phyloP scores from a whole-genome alignment of 2,329 filamentous ascomycete species.

The Aphanoascus verrucosus region DNA sequence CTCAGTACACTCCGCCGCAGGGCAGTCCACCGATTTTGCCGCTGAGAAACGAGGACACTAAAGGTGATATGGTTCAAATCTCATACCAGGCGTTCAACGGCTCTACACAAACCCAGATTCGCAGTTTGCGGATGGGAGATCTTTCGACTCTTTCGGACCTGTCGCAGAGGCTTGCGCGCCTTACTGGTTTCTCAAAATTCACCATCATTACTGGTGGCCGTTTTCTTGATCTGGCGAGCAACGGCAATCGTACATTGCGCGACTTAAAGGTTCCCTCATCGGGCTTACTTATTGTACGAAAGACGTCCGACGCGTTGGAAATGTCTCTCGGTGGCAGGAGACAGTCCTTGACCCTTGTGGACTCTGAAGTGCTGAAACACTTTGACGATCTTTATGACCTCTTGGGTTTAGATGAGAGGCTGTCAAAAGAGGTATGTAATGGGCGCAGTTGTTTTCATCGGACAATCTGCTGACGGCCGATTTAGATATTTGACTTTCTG shows the following conservation, averaged over 20 bases:
- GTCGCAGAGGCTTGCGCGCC: slow-evolving; percentile 53
- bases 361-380: slow-evolving; percentile 68
- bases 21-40: slow-evolving; percentile 51
- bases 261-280: slow-evolving; percentile 53
- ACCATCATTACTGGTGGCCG: slow-evolving; percentile 60
- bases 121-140: slow-evolving; percentile 54
- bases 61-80: slow-evolving; percentile 55
- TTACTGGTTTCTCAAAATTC: slow-evolving; percentile 66
- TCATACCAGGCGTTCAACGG: slow-evolving; percentile 66
- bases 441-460: background rate
- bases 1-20: slow-evolving; percentile 51
- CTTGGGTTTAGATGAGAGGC: slow-evolving; percentile 59
- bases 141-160: slow-evolving; percentile 62
- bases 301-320: slow-evolving; percentile 43
- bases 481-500: slow-evolving; percentile 58
- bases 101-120: slow-evolving; percentile 48
- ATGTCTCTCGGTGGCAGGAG: slow-evolving; percentile 26
- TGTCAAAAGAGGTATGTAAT: slow-evolving; percentile 54
- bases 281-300: slow-evolving; percentile 54
- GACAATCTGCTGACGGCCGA: slow-evolving; percentile 10
- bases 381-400: slow-evolving; percentile 77
- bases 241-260: slow-evolving; percentile 51
- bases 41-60: slow-evolving; percentile 42
- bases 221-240: slow-evolving; percentile 51
- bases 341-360: slow-evolving; percentile 51